phyloP scores from a whole-genome alignment of 2,329 filamentous ascomycete genomes.

The Penicillium glabrum region DNA sequence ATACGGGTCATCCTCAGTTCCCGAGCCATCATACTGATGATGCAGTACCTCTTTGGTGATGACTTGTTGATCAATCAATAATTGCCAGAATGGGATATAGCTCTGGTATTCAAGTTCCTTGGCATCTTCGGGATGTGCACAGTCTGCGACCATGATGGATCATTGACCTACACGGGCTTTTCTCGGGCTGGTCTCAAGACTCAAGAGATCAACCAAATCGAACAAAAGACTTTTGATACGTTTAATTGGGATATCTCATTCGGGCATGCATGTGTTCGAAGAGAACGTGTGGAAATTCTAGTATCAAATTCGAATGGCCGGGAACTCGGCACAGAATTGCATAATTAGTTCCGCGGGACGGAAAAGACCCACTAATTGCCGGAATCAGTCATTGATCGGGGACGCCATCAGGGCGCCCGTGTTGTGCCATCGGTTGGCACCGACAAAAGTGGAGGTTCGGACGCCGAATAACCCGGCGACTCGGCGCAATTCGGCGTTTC shows the following conservation, averaged over 20 bases:
- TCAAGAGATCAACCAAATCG: neutral
- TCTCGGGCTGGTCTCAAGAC: neutral
- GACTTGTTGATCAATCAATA: neutral
- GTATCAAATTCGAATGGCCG: neutral
- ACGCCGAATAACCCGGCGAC: neutral
- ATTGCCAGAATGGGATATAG: neutral
- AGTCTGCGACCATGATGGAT: neutral
- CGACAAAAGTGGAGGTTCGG: neutral
- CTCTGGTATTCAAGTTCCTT: neutral
- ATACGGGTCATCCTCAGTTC: conserved; percentile 19
- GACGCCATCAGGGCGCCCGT: neutral
- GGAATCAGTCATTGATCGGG: neutral
- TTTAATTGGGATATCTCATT: neutral
- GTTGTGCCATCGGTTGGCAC: neutral
- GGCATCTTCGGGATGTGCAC: neutral
- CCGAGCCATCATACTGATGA: neutral
- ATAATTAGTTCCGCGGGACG: neutral
- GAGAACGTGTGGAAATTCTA: neutral
- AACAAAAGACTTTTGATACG: no score
- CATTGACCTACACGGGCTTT: neutral
- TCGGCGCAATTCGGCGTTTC: neutral
- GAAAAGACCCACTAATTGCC: neutral
- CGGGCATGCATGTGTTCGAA: neutral
- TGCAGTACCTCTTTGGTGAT: neutral
- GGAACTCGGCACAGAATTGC: neutral